Conservation (phyloP, 169 alveolate species). For the Plasmodium falciparum region DNA sequence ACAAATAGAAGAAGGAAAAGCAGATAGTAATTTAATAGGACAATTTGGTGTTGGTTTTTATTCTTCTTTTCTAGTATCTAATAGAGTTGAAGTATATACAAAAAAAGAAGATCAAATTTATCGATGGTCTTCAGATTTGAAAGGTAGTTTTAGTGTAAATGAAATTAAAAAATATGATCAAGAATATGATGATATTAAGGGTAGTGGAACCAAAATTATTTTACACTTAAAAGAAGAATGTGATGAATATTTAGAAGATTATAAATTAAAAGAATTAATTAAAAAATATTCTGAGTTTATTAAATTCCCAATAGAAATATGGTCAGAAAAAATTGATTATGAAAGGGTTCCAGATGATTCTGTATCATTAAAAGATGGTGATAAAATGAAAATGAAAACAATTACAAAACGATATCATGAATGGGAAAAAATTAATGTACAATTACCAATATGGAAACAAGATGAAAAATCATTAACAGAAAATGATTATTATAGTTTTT, state of each 20-base stretch:
- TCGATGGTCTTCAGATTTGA: slow-evolving; percentile 97
- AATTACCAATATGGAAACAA: slow-evolving; percentile 97
- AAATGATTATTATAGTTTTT: slow-evolving; percentile 95
- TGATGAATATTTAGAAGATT: slow-evolving; percentile 96
- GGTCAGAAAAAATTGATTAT: slow-evolving; percentile 90
- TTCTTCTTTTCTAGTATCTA: slow-evolving; percentile 98
- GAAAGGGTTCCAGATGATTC: slow-evolving; percentile 91
- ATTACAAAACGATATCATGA: slow-evolving; percentile 87
- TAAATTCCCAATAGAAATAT: slow-evolving; percentile 96
- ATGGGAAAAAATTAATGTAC: slow-evolving; percentile 95
- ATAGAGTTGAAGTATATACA: slow-evolving; percentile 97
- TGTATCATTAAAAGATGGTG: slow-evolving; percentile 84
- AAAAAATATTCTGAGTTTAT: slow-evolving; percentile 96
- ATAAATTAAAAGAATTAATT: slow-evolving; percentile 93
- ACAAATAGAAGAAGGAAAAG: slow-evolving; percentile 92
- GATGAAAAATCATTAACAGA: slow-evolving; percentile 92
- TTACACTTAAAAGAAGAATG: slow-evolving; percentile 97
- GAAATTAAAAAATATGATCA: slow-evolving; percentile 92
- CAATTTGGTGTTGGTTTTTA: slow-evolving; percentile 99
- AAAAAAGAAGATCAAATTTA: slow-evolving; percentile 95
- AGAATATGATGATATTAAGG: slow-evolving; percentile 92
- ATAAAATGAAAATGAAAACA: slow-evolving; percentile 86
- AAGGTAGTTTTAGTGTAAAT: slow-evolving; percentile 94
- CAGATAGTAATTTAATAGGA: slow-evolving; percentile 97
- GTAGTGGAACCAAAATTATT: slow-evolving; percentile 96